Conservation (phyloP, 2,329 filamentous ascomycete species). For the Penicillium brasilianum region DNA sequence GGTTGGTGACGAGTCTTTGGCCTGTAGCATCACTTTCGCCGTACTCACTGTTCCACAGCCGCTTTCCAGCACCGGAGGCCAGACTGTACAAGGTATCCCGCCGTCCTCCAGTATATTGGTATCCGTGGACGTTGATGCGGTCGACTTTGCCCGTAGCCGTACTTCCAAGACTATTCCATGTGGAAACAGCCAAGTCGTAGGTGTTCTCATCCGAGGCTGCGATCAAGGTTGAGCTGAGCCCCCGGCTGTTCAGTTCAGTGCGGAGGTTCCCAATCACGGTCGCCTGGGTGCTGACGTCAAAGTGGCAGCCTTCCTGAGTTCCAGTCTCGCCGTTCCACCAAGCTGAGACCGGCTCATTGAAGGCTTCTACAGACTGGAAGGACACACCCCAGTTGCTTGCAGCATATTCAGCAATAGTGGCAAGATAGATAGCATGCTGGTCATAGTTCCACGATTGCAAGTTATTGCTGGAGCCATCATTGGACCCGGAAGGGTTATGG, state of each 20-base stretch:
- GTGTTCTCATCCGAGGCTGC: conserved; percentile 19
- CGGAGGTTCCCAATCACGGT: conserved; percentile 15
- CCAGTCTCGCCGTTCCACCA: conserved; percentile 18
- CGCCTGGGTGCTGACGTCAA: conserved; percentile 15
- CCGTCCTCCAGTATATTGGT: conserved; percentile 3
- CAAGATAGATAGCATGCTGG: conserved; percentile 21
- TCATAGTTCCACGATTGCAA: conserved; percentile 21
- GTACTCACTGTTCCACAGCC: conserved; percentile 22
- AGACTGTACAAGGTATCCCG: conserved; percentile 6
- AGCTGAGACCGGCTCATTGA: conserved; percentile 18
- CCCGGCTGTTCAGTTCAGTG: conserved; percentile 13
- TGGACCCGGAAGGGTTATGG: conserved; percentile 18
- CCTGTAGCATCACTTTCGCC: conserved; percentile 18
- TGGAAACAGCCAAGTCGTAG: conserved; percentile 14
- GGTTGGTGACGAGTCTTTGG: conserved; percentile 5
- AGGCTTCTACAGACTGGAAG: conserved; percentile 20
- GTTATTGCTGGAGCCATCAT: conserved; percentile 15
- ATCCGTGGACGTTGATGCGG: conserved; percentile 20
- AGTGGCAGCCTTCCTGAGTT: conserved; percentile 21
- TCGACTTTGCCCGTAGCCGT: conserved; percentile 12
- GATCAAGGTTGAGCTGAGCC: conserved; percentile 15
- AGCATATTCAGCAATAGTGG: conserved; percentile 19
- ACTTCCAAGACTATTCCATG: conserved; percentile 19
- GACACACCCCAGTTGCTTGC: conserved; percentile 19
- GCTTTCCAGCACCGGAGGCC: conserved; percentile 11